Evolutionary conservation across 441 rosid genomes (phyloP), one percentile per base, ranked within the genome.

Genomic region (Macaranga tanarius): DNA sequence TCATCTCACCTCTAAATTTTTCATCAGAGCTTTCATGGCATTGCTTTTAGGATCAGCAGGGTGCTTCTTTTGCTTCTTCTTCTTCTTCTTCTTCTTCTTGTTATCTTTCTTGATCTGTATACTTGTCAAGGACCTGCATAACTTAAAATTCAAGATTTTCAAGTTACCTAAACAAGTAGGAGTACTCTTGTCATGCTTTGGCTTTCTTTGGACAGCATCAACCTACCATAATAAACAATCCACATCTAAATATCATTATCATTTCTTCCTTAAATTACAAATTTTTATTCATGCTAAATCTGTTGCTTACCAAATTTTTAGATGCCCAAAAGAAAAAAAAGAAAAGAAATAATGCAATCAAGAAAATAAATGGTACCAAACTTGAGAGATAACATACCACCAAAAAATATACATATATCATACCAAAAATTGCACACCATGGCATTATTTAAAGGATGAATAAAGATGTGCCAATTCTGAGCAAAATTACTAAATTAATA

Each of bases 1-100:
- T 58, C 25, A 17, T 52, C 60, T 55, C 65, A 83, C 85, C 82
- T 76, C 45, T 31, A 76, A 51, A 48, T 73, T 73, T 65, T 78
- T 81, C 71, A 67, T 70, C 17, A 62, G 61, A 64, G 74, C 75
- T 69, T 55, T 73, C 73, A 71, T 69, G 40, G 60, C 69, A 23
- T 61, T 76, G 66, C 40, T 66, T 69, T 59, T 60, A 16, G 79
- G 47, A 25, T 69, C 72, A 10, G 47, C 38, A 69, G 51, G 10
- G 0, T 75, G 67, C 63, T 71, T 77, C 38, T 34, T 34, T 34
- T 34, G 38, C 38, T 34, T 34, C 38, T 34, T 34, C 38, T 34
- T 34, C 38, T 34, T 34, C 38, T 34, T 28, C 31, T 28, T 34
- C 69, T 44, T 69, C 47, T 68, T 69, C 79, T 74, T 73, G 15